phyloP scores from a whole-genome alignment of 768 basidiomycete species.

The Psilocybe azurescens region DNA sequence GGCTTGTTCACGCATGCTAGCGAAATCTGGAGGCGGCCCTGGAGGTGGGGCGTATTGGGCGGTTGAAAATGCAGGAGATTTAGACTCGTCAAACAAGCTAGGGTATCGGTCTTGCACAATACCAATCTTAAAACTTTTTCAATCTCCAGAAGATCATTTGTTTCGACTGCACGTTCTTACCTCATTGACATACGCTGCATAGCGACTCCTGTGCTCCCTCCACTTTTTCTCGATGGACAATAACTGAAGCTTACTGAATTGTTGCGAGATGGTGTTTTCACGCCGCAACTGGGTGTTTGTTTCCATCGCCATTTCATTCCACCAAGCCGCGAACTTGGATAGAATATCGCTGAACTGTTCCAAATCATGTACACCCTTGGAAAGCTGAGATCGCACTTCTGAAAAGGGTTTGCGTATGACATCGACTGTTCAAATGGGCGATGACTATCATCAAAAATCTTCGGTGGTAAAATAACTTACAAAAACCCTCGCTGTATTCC shows the following conservation, averaged over 20 bases:
- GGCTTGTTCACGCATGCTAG: background rate
- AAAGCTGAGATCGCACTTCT: slow-evolving; percentile 13
- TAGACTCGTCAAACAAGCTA: slow-evolving; percentile 7
- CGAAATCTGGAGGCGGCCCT: background rate
- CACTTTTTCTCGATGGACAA: slow-evolving; percentile 15
- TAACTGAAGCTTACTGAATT: slow-evolving; percentile 10
- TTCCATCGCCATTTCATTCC: slow-evolving; percentile 24
- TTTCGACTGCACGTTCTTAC: slow-evolving; percentile 3
- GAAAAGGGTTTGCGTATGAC: slow-evolving; percentile 1
- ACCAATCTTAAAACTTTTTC: slow-evolving; percentile 11
- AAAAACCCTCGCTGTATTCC: slow-evolving; percentile 9
- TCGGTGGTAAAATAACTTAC: background rate
- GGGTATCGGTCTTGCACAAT: slow-evolving; percentile 22
- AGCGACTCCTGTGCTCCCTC: slow-evolving; percentile 20
- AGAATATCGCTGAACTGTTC: slow-evolving; percentile 21
- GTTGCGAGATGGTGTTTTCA: background rate
- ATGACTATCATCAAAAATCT: too few relatives aligned
- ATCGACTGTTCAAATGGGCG: background rate
- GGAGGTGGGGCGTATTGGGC: background rate
- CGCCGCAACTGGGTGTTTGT: slow-evolving; percentile 18
- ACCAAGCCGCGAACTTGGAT: slow-evolving; percentile 21
- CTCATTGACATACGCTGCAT: slow-evolving; percentile 23
- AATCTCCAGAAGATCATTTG: background rate
- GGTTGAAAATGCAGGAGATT: background rate
- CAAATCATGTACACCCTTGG: slow-evolving; percentile 19